Base-by-base conservation (phyloP, 2,329 filamentous ascomycete genomes). In the Aspergillus jensenii region DNA sequence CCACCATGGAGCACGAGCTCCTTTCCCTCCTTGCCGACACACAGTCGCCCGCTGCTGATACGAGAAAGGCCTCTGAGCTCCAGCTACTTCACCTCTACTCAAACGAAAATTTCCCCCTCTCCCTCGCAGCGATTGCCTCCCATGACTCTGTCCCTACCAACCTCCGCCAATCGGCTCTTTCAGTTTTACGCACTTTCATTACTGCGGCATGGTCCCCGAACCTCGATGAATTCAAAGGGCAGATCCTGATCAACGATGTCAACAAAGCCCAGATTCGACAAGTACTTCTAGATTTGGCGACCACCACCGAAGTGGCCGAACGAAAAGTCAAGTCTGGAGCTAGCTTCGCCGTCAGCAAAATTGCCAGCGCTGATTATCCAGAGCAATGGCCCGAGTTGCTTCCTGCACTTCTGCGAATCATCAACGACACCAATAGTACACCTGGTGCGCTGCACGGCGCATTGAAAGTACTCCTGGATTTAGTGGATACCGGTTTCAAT, bases 371-470 rank as follows among this genome's bases (percentile, higher is more conserved):
- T 69, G 95, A 99, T 78, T 98, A 96, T 71, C 95, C 95, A 53
- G 91, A 97, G 59, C 85, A 93, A 68, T 99, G 95, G 95, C 91
- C 93, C n/a, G 85, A 86, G 64, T 85, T 99, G 44, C 85, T 99
- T 31, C 90, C 91, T 21, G 85, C 87, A 35, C 82, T 98, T 43
- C 84, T 99, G 60, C 84, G 85, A 44, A 82, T 93, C 51, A 90
- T 98, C 68, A 74, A 74, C 44, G 71, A 76, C 55, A 85, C 89
- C 54, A 84, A 81, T 53, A 91, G 90, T 60, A 87, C 82, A 62
- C 91, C 96, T 68, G 79, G 82, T 47, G 92, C 96, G 71, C 80
- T 97, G 50, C 92, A 97, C 73, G 95, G 95, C 52, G 90, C 93
- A 8, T 81, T 99, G 60, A 90, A 90, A 72, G 92, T 98, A 23